Evolutionary conservation across 1,284 basidiomycete genomes (phyloP).

Genomic region (Hemileia vastatrix): DNA sequence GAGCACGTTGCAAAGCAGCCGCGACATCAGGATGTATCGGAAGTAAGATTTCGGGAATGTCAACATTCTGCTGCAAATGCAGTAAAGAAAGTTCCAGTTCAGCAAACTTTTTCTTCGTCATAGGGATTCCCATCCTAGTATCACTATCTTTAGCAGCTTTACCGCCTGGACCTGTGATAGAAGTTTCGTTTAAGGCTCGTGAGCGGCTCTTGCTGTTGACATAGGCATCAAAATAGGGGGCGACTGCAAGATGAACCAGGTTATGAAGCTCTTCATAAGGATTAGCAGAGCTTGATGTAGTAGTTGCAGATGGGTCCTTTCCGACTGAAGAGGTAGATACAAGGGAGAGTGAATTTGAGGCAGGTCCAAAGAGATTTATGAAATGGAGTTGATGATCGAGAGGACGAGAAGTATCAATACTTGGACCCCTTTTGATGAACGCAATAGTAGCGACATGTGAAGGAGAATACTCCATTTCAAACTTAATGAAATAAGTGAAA

Average conservation of each 20-base stretch:
- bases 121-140: slow-evolving; percentile 87
- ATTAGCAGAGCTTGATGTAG: slow-evolving; percentile 46
- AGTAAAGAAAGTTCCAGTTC: slow-evolving; percentile 92
- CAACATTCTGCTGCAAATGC: slow-evolving; percentile 96
- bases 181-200: slow-evolving; percentile 9
- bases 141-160: slow-evolving; percentile 58
- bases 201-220: slow-evolving; percentile 51
- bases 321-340: neutral
- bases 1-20: slow-evolving; percentile 60
- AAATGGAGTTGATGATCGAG: slow-evolving; percentile 81
- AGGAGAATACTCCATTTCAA: slow-evolving; percentile 67
- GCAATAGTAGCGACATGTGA: slow-evolving; percentile 77
- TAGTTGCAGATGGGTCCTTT: slow-evolving; percentile 36
- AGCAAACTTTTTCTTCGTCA: slow-evolving; percentile 98
- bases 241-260: slow-evolving; percentile 90
- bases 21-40: slow-evolving; percentile 83
- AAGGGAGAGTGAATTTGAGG: slow-evolving; percentile 50
- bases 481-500: slow-evolving; percentile 61
- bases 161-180: slow-evolving; percentile 8
- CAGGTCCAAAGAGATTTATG: slow-evolving; percentile 80
- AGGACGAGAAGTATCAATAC: slow-evolving; percentile 66
- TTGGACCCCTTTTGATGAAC: slow-evolving; percentile 81
- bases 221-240: slow-evolving; percentile 97
- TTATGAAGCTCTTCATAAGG: slow-evolving; percentile 94
- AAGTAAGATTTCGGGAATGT: slow-evolving; percentile 92